These are phyloP conservation scores for Boletus rufocinnamomeus DNA, from an alignment of 768 basidiomycete species.

Conservation along the genomic window DNA sequence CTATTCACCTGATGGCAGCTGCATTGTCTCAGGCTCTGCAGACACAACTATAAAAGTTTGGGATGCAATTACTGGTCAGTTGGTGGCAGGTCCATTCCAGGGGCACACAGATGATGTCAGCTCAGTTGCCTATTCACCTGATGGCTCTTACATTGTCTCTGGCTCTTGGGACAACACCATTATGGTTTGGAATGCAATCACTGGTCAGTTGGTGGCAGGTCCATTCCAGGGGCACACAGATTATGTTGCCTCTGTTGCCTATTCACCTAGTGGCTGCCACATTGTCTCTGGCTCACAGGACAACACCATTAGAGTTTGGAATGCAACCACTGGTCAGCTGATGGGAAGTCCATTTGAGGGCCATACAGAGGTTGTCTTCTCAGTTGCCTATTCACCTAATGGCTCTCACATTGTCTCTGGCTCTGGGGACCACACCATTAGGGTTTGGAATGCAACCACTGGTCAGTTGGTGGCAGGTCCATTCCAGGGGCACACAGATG, in stretches of 20 bases:
- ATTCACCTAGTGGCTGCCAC: too few species aligned
- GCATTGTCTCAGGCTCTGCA: neutral
- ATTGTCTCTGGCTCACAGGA: too few species aligned
- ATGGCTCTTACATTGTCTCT: slow-evolving; percentile 6
- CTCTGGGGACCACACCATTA: neutral
- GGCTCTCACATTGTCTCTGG: neutral
- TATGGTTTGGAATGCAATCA: too few species aligned
- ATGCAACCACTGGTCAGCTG: slow-evolving; percentile 1
- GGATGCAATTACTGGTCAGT: neutral
- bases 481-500: too few species aligned
- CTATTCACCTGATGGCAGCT: neutral
- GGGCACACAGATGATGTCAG: neutral
- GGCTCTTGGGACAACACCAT: neutral
- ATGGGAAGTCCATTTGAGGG: too few species aligned
- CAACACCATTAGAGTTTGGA: slow-evolving; percentile 19
- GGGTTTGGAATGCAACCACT: too few species aligned
- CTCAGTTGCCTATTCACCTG: neutral
- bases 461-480: too few species aligned
- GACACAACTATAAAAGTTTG: neutral
- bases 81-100: neutral
- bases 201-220: too few species aligned
- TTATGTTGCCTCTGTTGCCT: too few species aligned
- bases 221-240: too few species aligned
- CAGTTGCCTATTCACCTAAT: slow-evolving; percentile 1
- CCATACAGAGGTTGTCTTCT: slow-evolving; percentile 5